A percentile compares a stretch with the other conserved stretches of the same genome.
Conservation (phyloP, 257 asterid genomes). For the Mentha longifolia region DNA sequence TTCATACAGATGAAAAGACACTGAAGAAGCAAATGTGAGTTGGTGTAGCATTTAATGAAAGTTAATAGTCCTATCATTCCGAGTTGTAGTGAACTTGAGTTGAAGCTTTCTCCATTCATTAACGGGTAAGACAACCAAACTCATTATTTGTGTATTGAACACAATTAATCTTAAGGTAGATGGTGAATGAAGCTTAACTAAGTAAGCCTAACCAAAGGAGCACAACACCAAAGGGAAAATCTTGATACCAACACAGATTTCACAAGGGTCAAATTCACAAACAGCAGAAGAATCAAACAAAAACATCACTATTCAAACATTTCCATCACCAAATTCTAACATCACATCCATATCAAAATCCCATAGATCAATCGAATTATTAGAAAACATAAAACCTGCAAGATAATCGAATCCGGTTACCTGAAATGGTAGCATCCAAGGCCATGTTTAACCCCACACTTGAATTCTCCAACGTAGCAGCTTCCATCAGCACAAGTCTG, state of each 20-base stretch:
- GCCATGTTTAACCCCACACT: constrained; percentile 80
- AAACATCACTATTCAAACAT: constrained; percentile 12
- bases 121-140: constrained; percentile 16
- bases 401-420: constrained; percentile 32
- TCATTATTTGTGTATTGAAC: constrained; percentile 21
- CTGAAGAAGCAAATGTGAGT: not conserved
- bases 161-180: constrained; percentile 27
- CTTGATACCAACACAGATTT: not conserved
- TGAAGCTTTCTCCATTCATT: constrained; percentile 31
- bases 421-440: constrained; percentile 93
- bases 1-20: not conserved
- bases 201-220: not conserved
- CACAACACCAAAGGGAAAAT: not conserved
- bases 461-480: constrained; percentile 77
- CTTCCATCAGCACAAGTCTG: constrained; percentile 96
- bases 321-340: constrained; percentile 22
- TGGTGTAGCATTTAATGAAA: constrained; percentile 32
- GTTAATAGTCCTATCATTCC: constrained; percentile 21
- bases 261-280: not conserved
- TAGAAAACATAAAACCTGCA: not conserved
- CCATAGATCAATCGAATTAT: not conserved
- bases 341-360: not conserved
- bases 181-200: not conserved
- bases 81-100: constrained; percentile 11
- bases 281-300: not conserved